These are phyloP conservation scores for Myxozyma vanderwaltii DNA, from an alignment of 805 yeast species.

Conservation along the genomic window DNA sequence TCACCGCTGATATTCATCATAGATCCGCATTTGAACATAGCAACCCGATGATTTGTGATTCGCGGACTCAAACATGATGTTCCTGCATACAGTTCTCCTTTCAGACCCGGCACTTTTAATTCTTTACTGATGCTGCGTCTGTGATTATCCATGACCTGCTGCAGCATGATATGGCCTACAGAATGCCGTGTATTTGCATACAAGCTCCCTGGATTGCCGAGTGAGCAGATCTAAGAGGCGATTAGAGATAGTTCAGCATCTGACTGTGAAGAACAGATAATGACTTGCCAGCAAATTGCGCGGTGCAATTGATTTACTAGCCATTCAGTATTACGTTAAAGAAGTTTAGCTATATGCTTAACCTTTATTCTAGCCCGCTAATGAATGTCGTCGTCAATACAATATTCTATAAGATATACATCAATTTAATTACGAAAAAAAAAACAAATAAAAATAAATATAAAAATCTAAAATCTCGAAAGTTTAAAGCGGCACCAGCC, in stretches of 20 bases:
- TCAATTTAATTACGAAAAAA: no score
- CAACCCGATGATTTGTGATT: constrained; percentile 36
- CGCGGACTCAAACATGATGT: constrained; percentile 37
- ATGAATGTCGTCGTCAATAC: no score
- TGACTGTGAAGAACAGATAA: background rate
- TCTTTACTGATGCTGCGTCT: constrained; percentile 6
- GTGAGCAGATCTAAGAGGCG: constrained; percentile 48
- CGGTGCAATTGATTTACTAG: background rate
- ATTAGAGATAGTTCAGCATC: background rate
- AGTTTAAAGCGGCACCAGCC: no score
- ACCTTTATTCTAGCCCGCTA: no score
- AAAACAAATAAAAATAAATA: no score
- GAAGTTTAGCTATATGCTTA: no score
- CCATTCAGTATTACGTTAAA: background rate
- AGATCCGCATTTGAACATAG: constrained; percentile 55
- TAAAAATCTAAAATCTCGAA: no score
- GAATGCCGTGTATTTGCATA: constrained; percentile 72
- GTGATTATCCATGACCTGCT: constrained; percentile 37
- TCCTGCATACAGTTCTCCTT: constrained; percentile 33
- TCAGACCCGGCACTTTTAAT: constrained; percentile 12
- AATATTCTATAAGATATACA: no score
- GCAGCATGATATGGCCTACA: constrained; percentile 65
- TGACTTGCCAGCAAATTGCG: background rate
- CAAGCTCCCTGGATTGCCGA: constrained; percentile 76
- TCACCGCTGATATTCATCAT: constrained; percentile 74